A percentile compares a stretch with the other conserved stretches of the same genome.
These are phyloP conservation scores for Tylopilus subfusipes DNA, from an alignment of 768 basidiomycete genomes.

Conservation along the genomic window DNA sequence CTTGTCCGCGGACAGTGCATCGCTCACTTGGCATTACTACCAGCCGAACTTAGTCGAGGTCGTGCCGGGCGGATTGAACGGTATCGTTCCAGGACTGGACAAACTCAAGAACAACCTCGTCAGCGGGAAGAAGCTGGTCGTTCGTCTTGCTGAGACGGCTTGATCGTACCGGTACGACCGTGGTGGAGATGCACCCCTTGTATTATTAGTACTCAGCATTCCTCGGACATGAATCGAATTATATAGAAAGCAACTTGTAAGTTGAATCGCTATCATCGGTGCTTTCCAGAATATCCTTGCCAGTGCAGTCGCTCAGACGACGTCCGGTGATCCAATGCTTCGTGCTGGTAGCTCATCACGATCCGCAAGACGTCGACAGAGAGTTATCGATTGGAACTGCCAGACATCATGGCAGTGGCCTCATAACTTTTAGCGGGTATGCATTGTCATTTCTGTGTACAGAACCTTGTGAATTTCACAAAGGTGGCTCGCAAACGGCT, in stretches of 20 bases:
- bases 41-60: conserved; percentile 25
- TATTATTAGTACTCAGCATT: neutral
- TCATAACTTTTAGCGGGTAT: too few species aligned
- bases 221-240: too few species aligned
- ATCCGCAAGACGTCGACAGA: conserved; percentile 63
- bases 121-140: conserved; percentile 32
- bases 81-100: conserved; percentile 33
- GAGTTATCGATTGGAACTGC: conserved; percentile 43
- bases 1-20: neutral
- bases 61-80: conserved; percentile 37
- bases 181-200: neutral
- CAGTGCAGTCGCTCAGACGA: too few species aligned
- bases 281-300: too few species aligned
- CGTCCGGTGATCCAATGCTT: neutral
- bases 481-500: too few species aligned
- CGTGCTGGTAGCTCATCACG: conserved; percentile 77
- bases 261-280: too few species aligned
- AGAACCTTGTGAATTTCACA: too few species aligned
- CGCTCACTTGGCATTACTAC: neutral
- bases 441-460: too few species aligned
- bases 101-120: conserved; percentile 34
- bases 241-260: too few species aligned
- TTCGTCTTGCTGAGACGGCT: conserved; percentile 33
- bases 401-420: too few species aligned
- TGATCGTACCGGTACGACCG: neutral